Conservation (phyloP, 331 rosid species). For the Rosa hybrid region DNA sequence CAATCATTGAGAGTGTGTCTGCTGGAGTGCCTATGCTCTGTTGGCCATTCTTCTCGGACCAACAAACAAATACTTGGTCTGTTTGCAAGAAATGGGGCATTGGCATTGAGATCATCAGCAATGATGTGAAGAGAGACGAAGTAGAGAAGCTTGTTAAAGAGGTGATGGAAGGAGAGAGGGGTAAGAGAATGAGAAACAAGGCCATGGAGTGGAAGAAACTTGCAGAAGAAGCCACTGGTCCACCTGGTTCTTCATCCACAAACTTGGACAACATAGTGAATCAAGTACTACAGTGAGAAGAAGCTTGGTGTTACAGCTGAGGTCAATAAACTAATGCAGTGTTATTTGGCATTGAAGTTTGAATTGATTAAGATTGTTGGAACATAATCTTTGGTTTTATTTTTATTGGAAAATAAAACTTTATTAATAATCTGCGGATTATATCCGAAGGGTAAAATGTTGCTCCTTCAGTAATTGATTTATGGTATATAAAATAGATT, state of each 20-base stretch:
- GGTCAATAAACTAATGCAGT: too few species aligned
- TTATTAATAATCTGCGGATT: too few species aligned
- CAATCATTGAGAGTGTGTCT: neutral
- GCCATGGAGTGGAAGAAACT: neutral
- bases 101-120: neutral
- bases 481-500: too few species aligned
- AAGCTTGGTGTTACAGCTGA: neutral
- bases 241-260: neutral
- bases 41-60: slow-evolving; percentile 6
- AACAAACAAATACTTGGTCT: neutral
- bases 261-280: neutral
- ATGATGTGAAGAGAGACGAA: slow-evolving; percentile 1
- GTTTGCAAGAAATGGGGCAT: neutral
- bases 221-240: neutral
- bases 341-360: too few species aligned
- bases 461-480: too few species aligned
- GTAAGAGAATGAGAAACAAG: neutral
- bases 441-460: too few species aligned
- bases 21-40: slow-evolving; percentile 12
- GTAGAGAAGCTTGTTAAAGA: slow-evolving; percentile 3
- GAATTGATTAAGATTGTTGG: too few species aligned
- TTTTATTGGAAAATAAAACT: too few species aligned
- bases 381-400: too few species aligned
- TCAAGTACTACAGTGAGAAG: neutral
- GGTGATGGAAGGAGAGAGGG: neutral